Base-by-base conservation (phyloP, 1,284 basidiomycete species). In the Ceratobasidium sp. region DNA sequence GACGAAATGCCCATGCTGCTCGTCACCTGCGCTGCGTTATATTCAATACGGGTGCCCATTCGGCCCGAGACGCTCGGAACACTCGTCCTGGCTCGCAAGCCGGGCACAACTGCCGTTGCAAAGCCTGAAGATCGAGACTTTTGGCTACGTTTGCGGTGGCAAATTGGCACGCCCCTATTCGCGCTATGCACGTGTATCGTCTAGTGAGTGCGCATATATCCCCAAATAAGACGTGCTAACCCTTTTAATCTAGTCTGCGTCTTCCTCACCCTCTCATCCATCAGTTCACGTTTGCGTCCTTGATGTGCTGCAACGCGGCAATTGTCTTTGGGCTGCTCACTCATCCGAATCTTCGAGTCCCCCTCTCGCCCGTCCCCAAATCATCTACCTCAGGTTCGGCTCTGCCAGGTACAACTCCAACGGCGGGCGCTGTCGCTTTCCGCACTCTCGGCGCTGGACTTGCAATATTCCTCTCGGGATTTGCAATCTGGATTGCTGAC, bases 401-500 rank as follows among this genome's bases (percentile, higher is more conserved):
- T 13, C 24, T 9, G 19, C 37, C 27, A 6, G 19, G 5, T 19
- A 9, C 13, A 22, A 24, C 34, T 43, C 24, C 61, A 22, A 72
- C 69, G 22, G 56, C 69, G 39, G 69, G 69, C 2, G 29, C 43
- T 22, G 69, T 72, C 13, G 69, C 69, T 48, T 72, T 72, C 58
- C 69, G 69, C 29, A 72, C 69, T 6, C 46, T 72, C 14, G 77
- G 82, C 59, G 62, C 75, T 2, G 83, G 83, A 9, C 72, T 81
- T 4, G 72, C 72, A 9, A 79, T 81, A 46, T 86, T 83, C 64
- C 77, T 80, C 9, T 46, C 79, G 0, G 86, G 84, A 1, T 86
- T 86, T 74, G 80, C 77, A 1, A 81, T 86, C 53, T 86, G 86
- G 85, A 86, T 86, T 79, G 73, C 85, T 16, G 86, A 87, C 78